Conservation (phyloP, 768 basidiomycete genomes). For the Boletus eberwhitei region DNA sequence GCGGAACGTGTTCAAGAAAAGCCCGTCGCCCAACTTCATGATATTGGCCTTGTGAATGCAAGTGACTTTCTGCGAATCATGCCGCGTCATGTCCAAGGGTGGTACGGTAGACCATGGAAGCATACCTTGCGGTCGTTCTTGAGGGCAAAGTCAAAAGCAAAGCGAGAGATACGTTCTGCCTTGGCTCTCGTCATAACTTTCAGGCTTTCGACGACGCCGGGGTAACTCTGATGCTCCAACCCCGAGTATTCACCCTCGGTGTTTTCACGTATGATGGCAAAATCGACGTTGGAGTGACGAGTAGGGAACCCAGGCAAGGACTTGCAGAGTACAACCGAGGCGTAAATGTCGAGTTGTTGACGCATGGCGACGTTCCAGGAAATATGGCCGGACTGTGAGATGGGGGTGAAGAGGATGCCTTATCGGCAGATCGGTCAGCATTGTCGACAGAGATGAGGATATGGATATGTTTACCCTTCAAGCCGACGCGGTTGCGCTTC, state of each 20-base stretch:
- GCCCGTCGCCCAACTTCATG: conserved; percentile 99
- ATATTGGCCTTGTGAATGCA: conserved; percentile 99
- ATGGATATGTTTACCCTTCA: conserved; percentile 70
- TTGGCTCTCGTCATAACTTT: conserved; percentile 96
- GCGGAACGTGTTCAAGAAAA: conserved; percentile 98
- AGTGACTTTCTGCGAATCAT: conserved; percentile 80
- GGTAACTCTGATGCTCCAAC: conserved; percentile 95
- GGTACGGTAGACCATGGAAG: background rate
- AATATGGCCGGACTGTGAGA: conserved; percentile 93
- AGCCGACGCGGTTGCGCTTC: conserved; percentile 94
- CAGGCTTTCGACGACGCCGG: conserved; percentile 96
- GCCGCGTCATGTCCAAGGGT: background rate
- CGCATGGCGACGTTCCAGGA: conserved; percentile 99
- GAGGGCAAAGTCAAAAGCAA: conserved; percentile 97
- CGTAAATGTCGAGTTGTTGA: conserved; percentile 98
- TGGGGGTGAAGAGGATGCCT: conserved; percentile 99
- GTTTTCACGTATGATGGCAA: conserved; percentile 99
- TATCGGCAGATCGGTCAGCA: conserved; percentile 4
- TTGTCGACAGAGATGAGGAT: background rate
- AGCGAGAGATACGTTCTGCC: conserved; percentile 93
- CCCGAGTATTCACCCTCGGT: conserved; percentile 99
- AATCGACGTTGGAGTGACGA: conserved; percentile 94
- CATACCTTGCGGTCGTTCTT: conserved; percentile 96
- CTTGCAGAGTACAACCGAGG: conserved; percentile 97
- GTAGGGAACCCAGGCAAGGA: conserved; percentile 95